These are phyloP conservation scores for Spongispora temasekensis DNA, from an alignment of 1,284 basidiomycete genomes.

Conservation along the genomic window DNA sequence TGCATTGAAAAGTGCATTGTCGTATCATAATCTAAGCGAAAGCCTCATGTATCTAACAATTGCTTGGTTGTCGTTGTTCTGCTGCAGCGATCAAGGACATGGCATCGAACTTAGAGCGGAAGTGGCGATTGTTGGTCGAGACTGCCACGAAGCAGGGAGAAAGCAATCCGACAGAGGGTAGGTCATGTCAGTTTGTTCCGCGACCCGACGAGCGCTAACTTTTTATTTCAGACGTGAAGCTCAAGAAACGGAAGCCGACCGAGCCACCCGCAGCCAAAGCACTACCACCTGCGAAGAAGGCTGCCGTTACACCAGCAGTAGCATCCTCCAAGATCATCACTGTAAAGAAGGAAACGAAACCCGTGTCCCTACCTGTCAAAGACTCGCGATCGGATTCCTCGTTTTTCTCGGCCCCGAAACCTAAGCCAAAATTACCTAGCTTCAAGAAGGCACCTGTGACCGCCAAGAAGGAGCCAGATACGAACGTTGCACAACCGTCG, in stretches of 20 bases:
- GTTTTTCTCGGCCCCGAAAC: slow-evolving; percentile 81
- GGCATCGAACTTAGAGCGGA: slow-evolving; percentile 80
- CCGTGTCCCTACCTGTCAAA: slow-evolving; percentile 51
- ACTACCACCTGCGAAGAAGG: slow-evolving; percentile 64
- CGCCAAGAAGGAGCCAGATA: slow-evolving; percentile 54
- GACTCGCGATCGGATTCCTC: slow-evolving; percentile 80
- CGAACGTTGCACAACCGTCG: slow-evolving; percentile 72
- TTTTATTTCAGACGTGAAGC: slow-evolving; percentile 49
- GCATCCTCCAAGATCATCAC: slow-evolving; percentile 36
- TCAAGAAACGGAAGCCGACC: slow-evolving; percentile 71
- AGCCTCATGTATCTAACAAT: slow-evolving; percentile 72
- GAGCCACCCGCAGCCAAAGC: slow-evolving; percentile 50
- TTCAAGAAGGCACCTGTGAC: slow-evolving; percentile 69
- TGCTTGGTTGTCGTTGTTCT: slow-evolving; percentile 40
- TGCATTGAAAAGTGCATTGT: slow-evolving; percentile 31
- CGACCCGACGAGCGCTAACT: slow-evolving; percentile 28
- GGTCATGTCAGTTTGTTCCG: slow-evolving; percentile 56
- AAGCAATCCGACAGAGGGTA: slow-evolving; percentile 61
- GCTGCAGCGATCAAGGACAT: slow-evolving; percentile 85
- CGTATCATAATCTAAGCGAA: slow-evolving; percentile 39
- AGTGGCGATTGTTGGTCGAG: slow-evolving; percentile 68
- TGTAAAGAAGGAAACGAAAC: slow-evolving; percentile 49
- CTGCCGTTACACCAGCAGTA: slow-evolving; percentile 45
- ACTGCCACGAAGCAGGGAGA: slow-evolving; percentile 46
- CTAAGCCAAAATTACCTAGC: slow-evolving; percentile 76